A percentile compares a stretch with the other conserved stretches of the same genome.
Conservation (phyloP, 805 yeast species). For the Candida lessepsii region DNA sequence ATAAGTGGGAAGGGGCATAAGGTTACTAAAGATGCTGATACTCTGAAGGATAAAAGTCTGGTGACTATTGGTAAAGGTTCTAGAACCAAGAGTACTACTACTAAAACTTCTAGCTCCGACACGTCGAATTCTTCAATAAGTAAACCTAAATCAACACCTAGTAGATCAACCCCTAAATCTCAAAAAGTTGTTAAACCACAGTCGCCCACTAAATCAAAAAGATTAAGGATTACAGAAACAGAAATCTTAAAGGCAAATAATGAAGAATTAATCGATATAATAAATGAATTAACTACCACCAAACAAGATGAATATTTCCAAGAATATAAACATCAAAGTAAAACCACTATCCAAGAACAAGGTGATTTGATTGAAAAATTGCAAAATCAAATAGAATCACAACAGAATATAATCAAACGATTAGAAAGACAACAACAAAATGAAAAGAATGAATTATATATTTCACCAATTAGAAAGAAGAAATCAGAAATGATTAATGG, state of each 20-base stretch:
- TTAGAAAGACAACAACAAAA: conserved; percentile 12
- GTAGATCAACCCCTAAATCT: not conserved
- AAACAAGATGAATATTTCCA: conserved; percentile 32
- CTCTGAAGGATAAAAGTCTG: conserved; percentile 1
- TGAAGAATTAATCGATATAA: conserved; percentile 27
- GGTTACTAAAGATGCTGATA: conserved; percentile 1
- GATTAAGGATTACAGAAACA: conserved; percentile 21
- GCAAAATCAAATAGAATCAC: conserved; percentile 22
- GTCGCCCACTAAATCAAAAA: not conserved
- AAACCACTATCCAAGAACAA: conserved; percentile 18
- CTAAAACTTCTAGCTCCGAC: not conserved
- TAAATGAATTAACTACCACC: conserved; percentile 31
- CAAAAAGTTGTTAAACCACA: not conserved
- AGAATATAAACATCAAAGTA: conserved; percentile 22
- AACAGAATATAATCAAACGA: conserved; percentile 28
- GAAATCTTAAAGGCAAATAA: conserved; percentile 29
- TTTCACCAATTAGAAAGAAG: conserved; percentile 16
- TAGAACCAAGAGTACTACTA: not conserved
- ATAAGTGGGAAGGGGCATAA: conserved; percentile 7
- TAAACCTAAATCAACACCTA: not conserved
- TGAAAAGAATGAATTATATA: conserved; percentile 10
- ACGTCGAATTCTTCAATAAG: conserved; percentile 1
- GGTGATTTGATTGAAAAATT: conserved; percentile 25
- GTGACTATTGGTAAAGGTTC: not conserved
- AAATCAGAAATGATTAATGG: conserved; percentile 6